Evolutionary conservation across 2,329 filamentous ascomycete genomes (phyloP).

Genomic region (Scedosporium aurantiacum): DNA sequence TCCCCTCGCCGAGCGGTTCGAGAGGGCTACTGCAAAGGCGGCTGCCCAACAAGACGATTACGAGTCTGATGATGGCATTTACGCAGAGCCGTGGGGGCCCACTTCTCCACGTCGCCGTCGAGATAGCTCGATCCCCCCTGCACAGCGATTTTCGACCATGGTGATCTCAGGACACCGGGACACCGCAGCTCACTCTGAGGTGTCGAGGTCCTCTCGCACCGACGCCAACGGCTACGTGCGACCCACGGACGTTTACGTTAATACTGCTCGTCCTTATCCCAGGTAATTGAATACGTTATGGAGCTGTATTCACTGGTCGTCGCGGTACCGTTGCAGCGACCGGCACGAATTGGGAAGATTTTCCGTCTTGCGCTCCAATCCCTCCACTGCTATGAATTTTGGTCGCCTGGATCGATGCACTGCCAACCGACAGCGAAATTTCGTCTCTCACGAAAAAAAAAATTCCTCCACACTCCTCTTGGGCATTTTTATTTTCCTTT

Average conservation of each 20-base stretch:
- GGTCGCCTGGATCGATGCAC: background rate
- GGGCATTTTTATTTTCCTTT: background rate
- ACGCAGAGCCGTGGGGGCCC: conserved; percentile 4
- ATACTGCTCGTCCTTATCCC: conserved; percentile 1
- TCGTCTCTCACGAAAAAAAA: background rate
- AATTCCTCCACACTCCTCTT: background rate
- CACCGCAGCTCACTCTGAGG: conserved; percentile 1
- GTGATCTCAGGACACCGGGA: background rate
- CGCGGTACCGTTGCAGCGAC: background rate
- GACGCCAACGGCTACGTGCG: conserved; percentile 5
- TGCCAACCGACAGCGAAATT: background rate
- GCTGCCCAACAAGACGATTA: background rate
- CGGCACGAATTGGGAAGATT: background rate
- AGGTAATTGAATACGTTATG: background rate
- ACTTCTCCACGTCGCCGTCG: background rate
- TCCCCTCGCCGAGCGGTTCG: conserved; percentile 1
- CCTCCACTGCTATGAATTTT: background rate
- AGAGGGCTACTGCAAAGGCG: conserved; percentile 2
- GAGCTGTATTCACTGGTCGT: background rate
- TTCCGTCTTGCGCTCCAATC: background rate
- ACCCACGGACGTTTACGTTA: conserved; percentile 1
- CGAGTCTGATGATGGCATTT: background rate
- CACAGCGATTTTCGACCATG: background rate
- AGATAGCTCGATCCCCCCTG: background rate
- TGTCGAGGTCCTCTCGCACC: conserved; percentile 2